phyloP scores from a whole-genome alignment of 345 rosid species.

The Dipteronia dyeriana region DNA sequence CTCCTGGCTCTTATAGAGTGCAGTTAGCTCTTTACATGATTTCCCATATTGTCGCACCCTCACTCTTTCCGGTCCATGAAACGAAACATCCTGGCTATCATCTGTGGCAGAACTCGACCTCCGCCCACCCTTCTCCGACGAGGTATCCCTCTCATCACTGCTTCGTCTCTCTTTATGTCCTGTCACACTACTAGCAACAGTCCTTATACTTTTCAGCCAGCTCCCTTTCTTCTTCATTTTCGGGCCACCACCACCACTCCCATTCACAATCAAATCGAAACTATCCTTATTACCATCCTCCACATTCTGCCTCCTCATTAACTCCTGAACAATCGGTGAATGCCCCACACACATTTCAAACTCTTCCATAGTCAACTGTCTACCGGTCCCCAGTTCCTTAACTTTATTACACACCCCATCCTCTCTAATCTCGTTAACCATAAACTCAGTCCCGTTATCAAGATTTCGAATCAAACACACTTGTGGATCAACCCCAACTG shows the following conservation, averaged over 20 bases:
- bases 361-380: conserved; percentile 94
- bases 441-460: conserved; percentile 84
- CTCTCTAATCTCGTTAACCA: conserved; percentile 80
- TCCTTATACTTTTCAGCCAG: conserved; percentile 81
- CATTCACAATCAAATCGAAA: conserved; percentile 40
- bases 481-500: conserved; percentile 30
- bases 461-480: conserved; percentile 80
- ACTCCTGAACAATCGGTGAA: conserved; percentile 90
- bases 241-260: conserved; percentile 31
- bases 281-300: conserved; percentile 63
- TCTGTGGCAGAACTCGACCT: conserved; percentile 96
- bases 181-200: conserved; percentile 63
- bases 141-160: conserved; percentile 85
- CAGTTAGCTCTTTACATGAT: conserved; percentile 76
- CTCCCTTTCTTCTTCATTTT: conserved; percentile 78
- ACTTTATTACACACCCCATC: conserved; percentile 82
- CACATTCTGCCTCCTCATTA: conserved; percentile 94
- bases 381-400: conserved; percentile 83
- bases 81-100: conserved; percentile 86
- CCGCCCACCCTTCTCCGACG: conserved; percentile 87
- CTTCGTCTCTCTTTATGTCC: conserved; percentile 80
- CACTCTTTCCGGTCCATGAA: conserved; percentile 87
- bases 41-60: conserved; percentile 87
- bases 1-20: conserved; percentile 85
- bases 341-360: conserved; percentile 87